These are phyloP conservation scores for Pseudozyma sp. DNA, from an alignment of 1,284 basidiomycete species.

Conservation along the genomic window DNA sequence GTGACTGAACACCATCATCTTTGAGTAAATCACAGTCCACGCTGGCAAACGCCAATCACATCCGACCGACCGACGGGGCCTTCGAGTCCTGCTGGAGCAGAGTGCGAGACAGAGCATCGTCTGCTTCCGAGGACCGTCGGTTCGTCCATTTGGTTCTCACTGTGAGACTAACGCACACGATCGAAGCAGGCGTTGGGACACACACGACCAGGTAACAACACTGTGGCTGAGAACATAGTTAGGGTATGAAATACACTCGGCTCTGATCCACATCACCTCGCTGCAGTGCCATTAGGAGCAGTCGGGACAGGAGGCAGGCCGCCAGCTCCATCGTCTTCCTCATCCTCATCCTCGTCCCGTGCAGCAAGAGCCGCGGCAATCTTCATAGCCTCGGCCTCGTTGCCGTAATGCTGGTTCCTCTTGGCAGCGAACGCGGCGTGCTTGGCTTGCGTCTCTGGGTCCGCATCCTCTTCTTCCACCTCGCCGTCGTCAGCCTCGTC, in stretches of 20 bases:
- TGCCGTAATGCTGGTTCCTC: slow-evolving; percentile 66
- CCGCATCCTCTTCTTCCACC: slow-evolving; percentile 56
- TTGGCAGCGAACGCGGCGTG: slow-evolving; percentile 64
- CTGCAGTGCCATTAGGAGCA: slow-evolving; percentile 32
- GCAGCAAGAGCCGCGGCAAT: slow-evolving; percentile 55
- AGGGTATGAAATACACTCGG: background rate
- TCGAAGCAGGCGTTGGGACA: too few species aligned
- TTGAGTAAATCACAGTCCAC: background rate
- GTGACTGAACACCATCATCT: background rate
- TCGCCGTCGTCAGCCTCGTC: slow-evolving; percentile 42
- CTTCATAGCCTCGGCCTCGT: slow-evolving; percentile 67
- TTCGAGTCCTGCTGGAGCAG: too few species aligned
- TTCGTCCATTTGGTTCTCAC: too few species aligned
- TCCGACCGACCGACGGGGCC: too few species aligned
- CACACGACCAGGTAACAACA: too few species aligned
- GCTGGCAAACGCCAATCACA: slow-evolving; percentile 7
- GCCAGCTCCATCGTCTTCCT: slow-evolving; percentile 37
- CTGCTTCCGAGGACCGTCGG: too few species aligned
- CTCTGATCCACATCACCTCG: slow-evolving; percentile 6
- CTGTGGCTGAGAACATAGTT: background rate
- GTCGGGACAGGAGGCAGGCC: slow-evolving; percentile 23
- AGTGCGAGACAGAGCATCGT: too few species aligned
- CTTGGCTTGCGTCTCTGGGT: slow-evolving; percentile 59
- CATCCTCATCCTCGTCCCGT: slow-evolving; percentile 64
- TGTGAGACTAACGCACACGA: too few species aligned